A percentile compares a stretch with the other conserved stretches of the same genome.
phyloP scores from a whole-genome alignment of 495 filamentous ascomycete genomes.

The Xylaria grammica region DNA sequence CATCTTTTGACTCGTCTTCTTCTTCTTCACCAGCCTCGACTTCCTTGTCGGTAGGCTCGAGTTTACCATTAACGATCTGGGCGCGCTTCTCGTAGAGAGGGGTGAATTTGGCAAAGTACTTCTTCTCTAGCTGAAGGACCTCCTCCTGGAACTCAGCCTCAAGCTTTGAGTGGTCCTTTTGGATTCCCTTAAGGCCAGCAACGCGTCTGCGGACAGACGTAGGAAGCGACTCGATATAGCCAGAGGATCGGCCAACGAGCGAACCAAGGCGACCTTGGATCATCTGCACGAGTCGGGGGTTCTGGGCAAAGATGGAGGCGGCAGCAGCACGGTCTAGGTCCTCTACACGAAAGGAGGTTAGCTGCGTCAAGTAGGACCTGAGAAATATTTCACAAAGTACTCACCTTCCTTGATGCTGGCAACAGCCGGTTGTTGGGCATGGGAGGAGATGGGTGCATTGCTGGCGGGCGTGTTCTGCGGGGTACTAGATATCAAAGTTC shows the following conservation, averaged over 20 bases:
- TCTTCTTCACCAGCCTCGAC: constrained; percentile 84
- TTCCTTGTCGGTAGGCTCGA: constrained; percentile 86
- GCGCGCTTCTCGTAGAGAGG: constrained; percentile 96
- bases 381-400: constrained; percentile 35
- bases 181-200: constrained; percentile 92
- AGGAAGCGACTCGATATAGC: constrained; percentile 96
- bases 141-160: constrained; percentile 98
- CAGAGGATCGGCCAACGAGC: constrained; percentile 92
- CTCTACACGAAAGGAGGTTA: constrained; percentile 62
- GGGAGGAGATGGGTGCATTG: constrained; percentile 96
- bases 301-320: constrained; percentile 89
- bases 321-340: constrained; percentile 85
- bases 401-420: constrained; percentile 97
- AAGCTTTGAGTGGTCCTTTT: constrained; percentile 97
- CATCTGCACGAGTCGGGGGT: constrained; percentile 91
- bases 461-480: constrained; percentile 95
- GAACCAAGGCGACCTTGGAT: constrained; percentile 95
- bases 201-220: constrained; percentile 88
- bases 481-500: constrained; percentile 62
- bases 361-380: not conserved
- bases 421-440: constrained; percentile 93
- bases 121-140: constrained; percentile 97
- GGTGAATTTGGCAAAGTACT: constrained; percentile 98
- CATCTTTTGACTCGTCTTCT: constrained; percentile 66
- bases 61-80: constrained; percentile 85